A percentile compares a stretch with the other conserved stretches of the same genome.
Evolutionary conservation across 2,329 filamentous ascomycete species (phyloP).

Genomic region (Fusarium sp.): DNA sequence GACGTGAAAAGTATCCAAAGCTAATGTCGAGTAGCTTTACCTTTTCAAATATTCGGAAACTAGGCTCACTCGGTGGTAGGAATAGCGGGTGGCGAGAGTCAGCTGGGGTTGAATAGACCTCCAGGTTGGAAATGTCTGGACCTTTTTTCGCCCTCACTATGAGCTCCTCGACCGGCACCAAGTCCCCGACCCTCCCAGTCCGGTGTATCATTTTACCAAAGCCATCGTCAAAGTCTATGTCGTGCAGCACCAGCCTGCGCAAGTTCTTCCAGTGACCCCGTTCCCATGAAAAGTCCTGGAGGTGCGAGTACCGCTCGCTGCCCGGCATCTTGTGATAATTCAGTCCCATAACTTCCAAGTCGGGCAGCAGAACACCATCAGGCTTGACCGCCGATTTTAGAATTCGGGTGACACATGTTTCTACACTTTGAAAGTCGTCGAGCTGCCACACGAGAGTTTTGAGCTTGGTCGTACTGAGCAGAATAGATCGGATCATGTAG

Average conservation of each 20-base stretch:
- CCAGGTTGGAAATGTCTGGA: not conserved
- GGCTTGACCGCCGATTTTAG: not conserved
- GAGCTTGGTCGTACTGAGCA: not conserved
- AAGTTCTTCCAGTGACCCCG: not conserved
- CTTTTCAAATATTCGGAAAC: not conserved
- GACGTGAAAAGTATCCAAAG: not conserved
- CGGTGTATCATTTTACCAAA: not conserved
- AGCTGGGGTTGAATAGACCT: not conserved
- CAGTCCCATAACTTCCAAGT: not conserved
- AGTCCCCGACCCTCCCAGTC: not conserved
- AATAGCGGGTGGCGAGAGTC: not conserved
- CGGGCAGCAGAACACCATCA: not conserved
- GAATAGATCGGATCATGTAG: not conserved
- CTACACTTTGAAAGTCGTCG: not conserved
- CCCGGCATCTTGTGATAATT: not conserved
- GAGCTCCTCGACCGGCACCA: not conserved
- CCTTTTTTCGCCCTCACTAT: not conserved
- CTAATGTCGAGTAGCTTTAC: not conserved
- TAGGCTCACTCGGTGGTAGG: not conserved
- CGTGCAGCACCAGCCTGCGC: not conserved
- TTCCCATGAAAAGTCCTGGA: not conserved
- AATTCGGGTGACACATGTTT: too few relatives aligned
- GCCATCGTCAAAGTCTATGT: not conserved
- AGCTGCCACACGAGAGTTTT: not conserved
- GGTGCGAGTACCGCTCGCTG: not conserved